These are phyloP conservation scores for Candida ponderosae DNA, from an alignment of 805 yeast species.

Conservation along the genomic window DNA sequence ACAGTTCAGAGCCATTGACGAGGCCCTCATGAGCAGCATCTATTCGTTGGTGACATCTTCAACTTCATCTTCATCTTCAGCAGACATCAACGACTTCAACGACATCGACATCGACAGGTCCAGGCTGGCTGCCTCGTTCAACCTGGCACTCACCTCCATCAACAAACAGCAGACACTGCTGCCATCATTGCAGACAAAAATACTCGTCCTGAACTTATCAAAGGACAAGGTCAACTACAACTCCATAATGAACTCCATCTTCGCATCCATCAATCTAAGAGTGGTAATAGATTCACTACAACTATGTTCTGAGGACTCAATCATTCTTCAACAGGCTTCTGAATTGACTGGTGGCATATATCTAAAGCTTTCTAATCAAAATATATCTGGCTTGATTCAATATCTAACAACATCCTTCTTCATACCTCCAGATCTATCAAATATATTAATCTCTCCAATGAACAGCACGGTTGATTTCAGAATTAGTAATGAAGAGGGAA, in stretches of 20 bases:
- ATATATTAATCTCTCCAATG: conserved; percentile 73
- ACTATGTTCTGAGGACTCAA: conserved; percentile 52
- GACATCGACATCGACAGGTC: conserved; percentile 15
- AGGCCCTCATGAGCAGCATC: conserved; percentile 54
- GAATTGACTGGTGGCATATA: conserved; percentile 94
- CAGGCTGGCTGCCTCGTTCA: not conserved
- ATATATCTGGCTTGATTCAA: conserved; percentile 75
- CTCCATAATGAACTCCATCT: conserved; percentile 90
- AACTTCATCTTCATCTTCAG: too few relatives aligned
- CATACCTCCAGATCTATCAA: conserved; percentile 68
- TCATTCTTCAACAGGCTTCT: conserved; percentile 90
- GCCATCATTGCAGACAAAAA: conserved; percentile 29
- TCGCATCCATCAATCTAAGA: conserved; percentile 90
- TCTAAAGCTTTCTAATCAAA: conserved; percentile 44
- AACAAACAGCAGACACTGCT: conserved; percentile 43
- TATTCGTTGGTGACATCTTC: conserved; percentile 30
- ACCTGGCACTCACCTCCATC: conserved; percentile 66
- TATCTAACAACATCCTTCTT: conserved; percentile 75
- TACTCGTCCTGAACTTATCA: conserved; percentile 10
- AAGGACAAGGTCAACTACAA: conserved; percentile 55
- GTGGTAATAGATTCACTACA: conserved; percentile 89
- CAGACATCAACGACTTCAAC: conserved; percentile 24
- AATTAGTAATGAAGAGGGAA: conserved; percentile 21
- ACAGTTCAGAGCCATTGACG: conserved; percentile 76
- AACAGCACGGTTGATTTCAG: conserved; percentile 84